Percentiles rank a stretch among this genome's conserved stretches.
Evolutionary conservation across 768 basidiomycete species (phyloP).

Genomic region (Russula griseocarnosa): DNA sequence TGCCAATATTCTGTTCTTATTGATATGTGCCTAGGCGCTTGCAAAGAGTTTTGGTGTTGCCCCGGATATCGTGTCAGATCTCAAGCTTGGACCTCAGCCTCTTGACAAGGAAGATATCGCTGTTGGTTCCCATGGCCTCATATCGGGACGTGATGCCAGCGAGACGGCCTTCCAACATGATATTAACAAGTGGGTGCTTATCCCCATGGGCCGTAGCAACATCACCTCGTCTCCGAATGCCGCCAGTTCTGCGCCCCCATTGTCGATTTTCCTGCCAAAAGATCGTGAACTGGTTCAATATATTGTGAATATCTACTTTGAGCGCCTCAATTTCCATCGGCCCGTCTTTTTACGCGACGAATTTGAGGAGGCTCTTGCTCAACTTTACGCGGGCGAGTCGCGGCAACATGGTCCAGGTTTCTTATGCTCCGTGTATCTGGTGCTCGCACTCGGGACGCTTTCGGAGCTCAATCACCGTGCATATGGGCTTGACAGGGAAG

Average conservation of each 20-base stretch:
- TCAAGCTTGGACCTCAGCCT: slow-evolving; percentile 47
- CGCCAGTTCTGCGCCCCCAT: slow-evolving; percentile 35
- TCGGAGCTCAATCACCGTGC: slow-evolving; percentile 76
- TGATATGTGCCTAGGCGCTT: slow-evolving; percentile 44
- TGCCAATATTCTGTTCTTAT: slow-evolving; percentile 18
- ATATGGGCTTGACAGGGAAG: slow-evolving; percentile 48
- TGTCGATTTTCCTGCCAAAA: slow-evolving; percentile 70
- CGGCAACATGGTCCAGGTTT: slow-evolving; percentile 69
- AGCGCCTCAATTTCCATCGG: slow-evolving; percentile 71
- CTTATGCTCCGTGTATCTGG: slow-evolving; percentile 70
- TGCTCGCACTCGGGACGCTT: slow-evolving; percentile 76
- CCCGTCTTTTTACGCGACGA: slow-evolving; percentile 69
- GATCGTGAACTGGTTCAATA: slow-evolving; percentile 61
- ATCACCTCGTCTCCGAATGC: slow-evolving; percentile 27
- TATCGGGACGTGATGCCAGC: slow-evolving; percentile 60
- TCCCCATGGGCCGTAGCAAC: slow-evolving; percentile 50
- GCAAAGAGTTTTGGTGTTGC: slow-evolving; percentile 79
- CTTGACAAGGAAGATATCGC: slow-evolving; percentile 70
- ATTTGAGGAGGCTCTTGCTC: slow-evolving; percentile 60
- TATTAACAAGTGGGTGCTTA: slow-evolving; percentile 54
- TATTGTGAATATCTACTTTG: slow-evolving; percentile 70
- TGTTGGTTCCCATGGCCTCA: slow-evolving; percentile 67
- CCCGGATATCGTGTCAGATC: slow-evolving; percentile 60
- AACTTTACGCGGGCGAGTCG: slow-evolving; percentile 57
- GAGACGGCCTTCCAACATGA: slow-evolving; percentile 59